These are phyloP conservation scores for Leishmania lainsoni DNA, from an alignment of 208 protist species.

Conservation along the genomic window DNA sequence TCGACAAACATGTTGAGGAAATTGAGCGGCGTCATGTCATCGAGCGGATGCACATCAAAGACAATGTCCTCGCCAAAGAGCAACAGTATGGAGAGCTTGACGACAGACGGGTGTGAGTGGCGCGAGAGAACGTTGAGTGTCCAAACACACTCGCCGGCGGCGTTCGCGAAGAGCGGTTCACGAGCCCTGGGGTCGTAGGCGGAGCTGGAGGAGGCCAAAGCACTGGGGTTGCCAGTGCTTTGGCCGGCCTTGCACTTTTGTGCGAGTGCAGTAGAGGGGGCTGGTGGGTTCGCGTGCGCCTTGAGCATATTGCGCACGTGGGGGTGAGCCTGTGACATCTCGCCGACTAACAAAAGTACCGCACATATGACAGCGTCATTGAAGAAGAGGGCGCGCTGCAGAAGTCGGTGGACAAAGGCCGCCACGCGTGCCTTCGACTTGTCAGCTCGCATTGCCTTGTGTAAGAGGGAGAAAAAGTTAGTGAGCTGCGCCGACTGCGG, in stretches of 20 bases:
- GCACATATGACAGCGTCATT: constrained; percentile 87
- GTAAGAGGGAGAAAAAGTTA: constrained; percentile 89
- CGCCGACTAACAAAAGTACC: constrained; percentile 87
- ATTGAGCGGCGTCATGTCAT: constrained; percentile 87
- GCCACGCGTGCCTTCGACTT: constrained; percentile 81
- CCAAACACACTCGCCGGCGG: constrained; percentile 78
- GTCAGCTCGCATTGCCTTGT: constrained; percentile 89
- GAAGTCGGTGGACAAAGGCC: constrained; percentile 90
- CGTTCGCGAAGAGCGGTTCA: constrained; percentile 86
- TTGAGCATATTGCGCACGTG: constrained; percentile 44
- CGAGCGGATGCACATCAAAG: constrained; percentile 90
- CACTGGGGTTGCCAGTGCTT: background rate
- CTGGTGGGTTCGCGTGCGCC: constrained; percentile 10
- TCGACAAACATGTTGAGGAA: constrained; percentile 92
- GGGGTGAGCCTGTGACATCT: constrained; percentile 71
- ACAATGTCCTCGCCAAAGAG: constrained; percentile 87
- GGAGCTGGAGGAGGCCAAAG: constrained; percentile 5
- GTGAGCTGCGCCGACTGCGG: constrained; percentile 88
- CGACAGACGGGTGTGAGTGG: constrained; percentile 91
- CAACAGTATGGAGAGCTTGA: constrained; percentile 85
- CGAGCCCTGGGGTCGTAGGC: constrained; percentile 85
- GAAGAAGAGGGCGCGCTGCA: constrained; percentile 89
- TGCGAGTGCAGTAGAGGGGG: background rate
- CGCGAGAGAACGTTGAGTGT: constrained; percentile 75
- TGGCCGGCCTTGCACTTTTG: background rate